A percentile compares a stretch with the other conserved stretches of the same genome.
These are phyloP conservation scores for Aspergillus alliaceus DNA, from an alignment of 2,329 filamentous ascomycete species.

Conservation along the genomic window DNA sequence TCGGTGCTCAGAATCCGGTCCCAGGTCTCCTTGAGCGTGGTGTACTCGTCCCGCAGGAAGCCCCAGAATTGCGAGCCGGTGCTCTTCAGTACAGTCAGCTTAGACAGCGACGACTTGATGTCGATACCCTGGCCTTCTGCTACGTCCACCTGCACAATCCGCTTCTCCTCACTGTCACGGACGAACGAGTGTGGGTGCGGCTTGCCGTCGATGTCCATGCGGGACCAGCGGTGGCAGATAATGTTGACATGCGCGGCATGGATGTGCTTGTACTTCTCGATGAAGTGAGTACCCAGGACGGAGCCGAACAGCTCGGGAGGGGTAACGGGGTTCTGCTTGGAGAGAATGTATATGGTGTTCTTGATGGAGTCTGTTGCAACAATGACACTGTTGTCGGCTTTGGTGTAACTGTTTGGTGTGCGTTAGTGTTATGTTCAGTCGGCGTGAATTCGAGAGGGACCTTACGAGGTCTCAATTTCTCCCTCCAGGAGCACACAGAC, in stretches of 20 bases:
- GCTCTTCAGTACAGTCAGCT: slow-evolving; percentile 88
- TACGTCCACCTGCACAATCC: slow-evolving; percentile 74
- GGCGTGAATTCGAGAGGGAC: slow-evolving; percentile 6
- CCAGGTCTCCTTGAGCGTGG: slow-evolving; percentile 84
- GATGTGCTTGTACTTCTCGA: slow-evolving; percentile 86
- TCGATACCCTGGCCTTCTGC: slow-evolving; percentile 68
- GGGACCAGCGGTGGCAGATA: slow-evolving; percentile 85
- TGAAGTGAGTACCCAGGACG: slow-evolving; percentile 83
- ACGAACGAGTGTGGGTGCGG: slow-evolving; percentile 94
- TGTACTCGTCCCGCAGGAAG: slow-evolving; percentile 91
- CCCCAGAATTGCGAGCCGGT: slow-evolving; percentile 95
- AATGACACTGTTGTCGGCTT: slow-evolving; percentile 90
- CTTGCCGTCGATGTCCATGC: slow-evolving; percentile 81
- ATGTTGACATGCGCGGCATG: slow-evolving; percentile 78
- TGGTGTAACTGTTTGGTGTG: slow-evolving; percentile 79
- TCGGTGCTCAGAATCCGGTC: slow-evolving; percentile 95
- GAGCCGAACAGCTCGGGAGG: slow-evolving; percentile 90
- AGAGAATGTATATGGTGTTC: slow-evolving; percentile 93
- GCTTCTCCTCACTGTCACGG: slow-evolving; percentile 84
- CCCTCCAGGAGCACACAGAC: slow-evolving; percentile 91
- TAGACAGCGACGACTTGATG: slow-evolving; percentile 75
- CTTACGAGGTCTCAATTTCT: slow-evolving; percentile 79
- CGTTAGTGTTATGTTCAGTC: too few species aligned
- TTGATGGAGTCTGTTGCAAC: slow-evolving; percentile 98
- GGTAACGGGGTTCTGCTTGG: slow-evolving; percentile 88